phyloP scores from a whole-genome alignment of 1,284 basidiomycete species.

The Pascua guehoae region DNA sequence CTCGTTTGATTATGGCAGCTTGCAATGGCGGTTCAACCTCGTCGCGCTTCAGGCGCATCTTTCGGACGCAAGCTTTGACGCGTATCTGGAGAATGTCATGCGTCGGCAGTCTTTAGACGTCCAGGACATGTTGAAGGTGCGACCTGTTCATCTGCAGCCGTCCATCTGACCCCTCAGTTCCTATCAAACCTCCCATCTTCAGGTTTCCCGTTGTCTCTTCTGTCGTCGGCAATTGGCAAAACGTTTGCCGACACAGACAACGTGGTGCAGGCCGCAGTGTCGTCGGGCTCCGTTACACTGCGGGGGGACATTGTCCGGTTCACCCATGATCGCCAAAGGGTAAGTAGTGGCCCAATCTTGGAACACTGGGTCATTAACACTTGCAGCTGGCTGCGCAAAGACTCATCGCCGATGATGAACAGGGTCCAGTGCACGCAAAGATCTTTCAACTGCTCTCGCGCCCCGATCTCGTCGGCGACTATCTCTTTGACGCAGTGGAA shows the following conservation, averaged over 20 bases:
- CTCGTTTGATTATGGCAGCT: slow-evolving; percentile 27
- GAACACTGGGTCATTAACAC: slow-evolving; percentile 1
- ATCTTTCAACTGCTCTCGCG: slow-evolving; percentile 25
- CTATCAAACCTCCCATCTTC: slow-evolving; percentile 32
- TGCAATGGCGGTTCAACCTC: slow-evolving; percentile 32
- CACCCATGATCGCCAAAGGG: slow-evolving; percentile 38
- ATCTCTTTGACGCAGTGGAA: slow-evolving; percentile 35
- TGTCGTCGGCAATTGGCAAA: slow-evolving; percentile 20
- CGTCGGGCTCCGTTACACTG: slow-evolving; percentile 14
- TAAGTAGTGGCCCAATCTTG: slow-evolving; percentile 5
- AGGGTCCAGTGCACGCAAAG: slow-evolving; percentile 15
- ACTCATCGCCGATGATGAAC: slow-evolving; percentile 20
- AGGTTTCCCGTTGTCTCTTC: slow-evolving; percentile 22
- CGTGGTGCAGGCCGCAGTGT: slow-evolving; percentile 12
- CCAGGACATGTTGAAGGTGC: slow-evolving; percentile 24
- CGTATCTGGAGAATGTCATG: slow-evolving; percentile 27
- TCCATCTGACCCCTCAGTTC: slow-evolving; percentile 9
- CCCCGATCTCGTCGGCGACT: slow-evolving; percentile 19
- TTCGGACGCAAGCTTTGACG: slow-evolving; percentile 31
- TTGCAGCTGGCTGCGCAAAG: slow-evolving; percentile 30
- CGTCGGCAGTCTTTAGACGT: slow-evolving; percentile 19
- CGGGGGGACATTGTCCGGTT: slow-evolving; percentile 23
- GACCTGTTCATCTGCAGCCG: not conserved
- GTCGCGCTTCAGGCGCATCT: slow-evolving; percentile 27
- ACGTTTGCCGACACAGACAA: slow-evolving; percentile 12